A percentile compares a stretch with the other conserved stretches of the same genome.
Conservation (phyloP, 352 stramenopile species). For the Phytophthora europaea region DNA sequence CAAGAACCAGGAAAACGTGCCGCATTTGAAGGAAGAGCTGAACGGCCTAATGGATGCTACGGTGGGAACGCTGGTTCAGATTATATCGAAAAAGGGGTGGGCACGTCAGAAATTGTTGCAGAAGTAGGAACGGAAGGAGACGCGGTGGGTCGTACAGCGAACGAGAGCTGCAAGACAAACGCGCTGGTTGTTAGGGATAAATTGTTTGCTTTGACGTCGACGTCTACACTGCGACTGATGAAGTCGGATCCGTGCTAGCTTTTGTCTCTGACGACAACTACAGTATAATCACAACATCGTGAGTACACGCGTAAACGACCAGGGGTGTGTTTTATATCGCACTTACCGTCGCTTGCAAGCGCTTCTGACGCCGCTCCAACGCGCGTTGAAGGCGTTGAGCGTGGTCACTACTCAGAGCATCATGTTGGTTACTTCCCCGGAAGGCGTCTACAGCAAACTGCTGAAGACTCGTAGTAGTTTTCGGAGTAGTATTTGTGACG, state of each 20-base stretch:
- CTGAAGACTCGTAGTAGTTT: slow-evolving; percentile 18
- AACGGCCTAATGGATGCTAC: neutral
- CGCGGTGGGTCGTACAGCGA: no score
- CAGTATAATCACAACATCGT: neutral
- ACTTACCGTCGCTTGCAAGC: slow-evolving; percentile 55
- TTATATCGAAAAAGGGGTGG: neutral
- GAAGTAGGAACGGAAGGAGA: neutral
- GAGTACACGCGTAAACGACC: neutral
- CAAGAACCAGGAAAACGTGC: neutral
- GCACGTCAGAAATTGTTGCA: neutral
- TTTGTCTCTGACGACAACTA: slow-evolving; percentile 33
- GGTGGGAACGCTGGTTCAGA: neutral
- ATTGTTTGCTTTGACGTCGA: no score
- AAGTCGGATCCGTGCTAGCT: slow-evolving; percentile 13
- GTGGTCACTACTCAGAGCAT: slow-evolving; percentile 26
- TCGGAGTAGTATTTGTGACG: slow-evolving; percentile 3
- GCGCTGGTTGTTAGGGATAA: no score
- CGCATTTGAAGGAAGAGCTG: slow-evolving; percentile 1
- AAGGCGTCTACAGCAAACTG: slow-evolving; percentile 19
- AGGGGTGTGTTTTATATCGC: neutral
- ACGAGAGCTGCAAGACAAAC: no score
- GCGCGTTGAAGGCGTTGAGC: slow-evolving; percentile 53
- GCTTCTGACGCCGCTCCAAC: slow-evolving; percentile 55
- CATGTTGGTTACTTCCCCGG: slow-evolving; percentile 13
- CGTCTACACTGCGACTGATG: slow-evolving; percentile 18